Base-by-base conservation (phyloP, 768 basidiomycete genomes). In the Thelephora ganbajun region DNA sequence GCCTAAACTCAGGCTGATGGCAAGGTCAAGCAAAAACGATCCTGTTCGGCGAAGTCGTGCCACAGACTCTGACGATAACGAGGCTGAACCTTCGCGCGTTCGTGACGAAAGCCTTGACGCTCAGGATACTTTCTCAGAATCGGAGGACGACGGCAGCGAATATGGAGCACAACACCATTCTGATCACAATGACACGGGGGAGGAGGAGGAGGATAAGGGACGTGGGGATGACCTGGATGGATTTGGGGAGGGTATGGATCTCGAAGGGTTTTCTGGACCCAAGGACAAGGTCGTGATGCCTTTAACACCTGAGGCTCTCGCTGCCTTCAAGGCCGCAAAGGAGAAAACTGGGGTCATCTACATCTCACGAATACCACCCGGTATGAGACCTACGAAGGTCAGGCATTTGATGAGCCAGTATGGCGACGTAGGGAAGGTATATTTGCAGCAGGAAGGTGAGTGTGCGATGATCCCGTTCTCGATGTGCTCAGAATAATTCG, bases 381-480 rank as follows among this genome's bases (percentile, higher is more conserved):
- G 92, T 1, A 98, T 99, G 96, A 88, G 84, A 18, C 96, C 96
- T 23, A 74, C 86, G 9, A 97, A 98, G 64, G 88, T 98, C 34
- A 81, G 92, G 49, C 90, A 98, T 65, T 70, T 99, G 36, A 83
- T 99, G 81, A 80, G 78, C 51, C 74, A 74, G 34, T 83, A 91
- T 58, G 96, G 96, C 3, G 89, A 91, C 50, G 71, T 97, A 3
- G 93, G 91, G 1, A 72, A 90, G 46, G 88, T 98, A 12, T 98
- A 92, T 69, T 70, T 98, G 51, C 90, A 91, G 58, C 81, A 83
- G 63, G 93, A 94, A 76, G 90, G 90, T 85, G 47, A 44, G 74
- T 61, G 6, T 12, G 18, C 3, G 14, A 12, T 35, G 33, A 30
- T 9, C 26, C 9, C 26, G 9, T 9, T 30, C 9, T 44, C 14